These are phyloP conservation scores for Micractinium conductrix DNA, from an alignment of 139 green algal genomes.

Conservation along the genomic window DNA sequence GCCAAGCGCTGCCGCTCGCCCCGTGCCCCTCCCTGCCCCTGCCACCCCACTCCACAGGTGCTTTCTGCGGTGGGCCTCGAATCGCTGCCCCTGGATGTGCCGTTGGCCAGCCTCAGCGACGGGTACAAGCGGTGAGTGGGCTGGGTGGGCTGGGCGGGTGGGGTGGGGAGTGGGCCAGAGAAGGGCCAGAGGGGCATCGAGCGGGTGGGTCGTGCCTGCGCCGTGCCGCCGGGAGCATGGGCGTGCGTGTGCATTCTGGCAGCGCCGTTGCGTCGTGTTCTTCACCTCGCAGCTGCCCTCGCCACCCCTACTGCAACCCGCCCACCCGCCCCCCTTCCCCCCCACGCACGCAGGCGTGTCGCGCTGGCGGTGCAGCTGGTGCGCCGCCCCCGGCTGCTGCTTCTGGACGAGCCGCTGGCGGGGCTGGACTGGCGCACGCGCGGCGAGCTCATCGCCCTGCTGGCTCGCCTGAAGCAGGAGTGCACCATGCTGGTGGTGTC, in stretches of 20 bases:
- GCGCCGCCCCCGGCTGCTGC: conserved; percentile 67
- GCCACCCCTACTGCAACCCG: no score
- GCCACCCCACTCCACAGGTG: no score
- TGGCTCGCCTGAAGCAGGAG: conserved; percentile 69
- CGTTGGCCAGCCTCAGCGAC: conserved; percentile 74
- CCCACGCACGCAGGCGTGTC: conserved; percentile 57
- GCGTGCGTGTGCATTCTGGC: no score
- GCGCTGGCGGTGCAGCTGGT: conserved; percentile 92
- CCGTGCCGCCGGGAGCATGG: no score
- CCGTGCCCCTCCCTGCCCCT: no score
- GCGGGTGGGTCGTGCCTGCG: no score
- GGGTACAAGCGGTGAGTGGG: conserved; percentile 83
- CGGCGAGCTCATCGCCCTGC: conserved; percentile 43
- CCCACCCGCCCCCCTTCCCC: neutral
- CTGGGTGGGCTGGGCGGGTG: no score
- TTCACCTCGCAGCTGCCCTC: neutral
- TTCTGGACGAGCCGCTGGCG: conserved; percentile 94
- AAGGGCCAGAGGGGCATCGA: neutral
- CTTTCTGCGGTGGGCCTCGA: conserved; percentile 76
- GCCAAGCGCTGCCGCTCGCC: no score
- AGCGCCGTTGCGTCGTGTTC: no score
- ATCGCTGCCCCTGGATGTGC: conserved; percentile 66
- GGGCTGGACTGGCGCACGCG: conserved; percentile 84
- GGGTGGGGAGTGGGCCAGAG: no score
- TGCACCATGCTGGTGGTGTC: conserved; percentile 90